A percentile compares a stretch with the other conserved stretches of the same genome.
Evolutionary conservation across 129 eudicot genomes (phyloP).

Genomic region (Scalesia atractyloides): DNA sequence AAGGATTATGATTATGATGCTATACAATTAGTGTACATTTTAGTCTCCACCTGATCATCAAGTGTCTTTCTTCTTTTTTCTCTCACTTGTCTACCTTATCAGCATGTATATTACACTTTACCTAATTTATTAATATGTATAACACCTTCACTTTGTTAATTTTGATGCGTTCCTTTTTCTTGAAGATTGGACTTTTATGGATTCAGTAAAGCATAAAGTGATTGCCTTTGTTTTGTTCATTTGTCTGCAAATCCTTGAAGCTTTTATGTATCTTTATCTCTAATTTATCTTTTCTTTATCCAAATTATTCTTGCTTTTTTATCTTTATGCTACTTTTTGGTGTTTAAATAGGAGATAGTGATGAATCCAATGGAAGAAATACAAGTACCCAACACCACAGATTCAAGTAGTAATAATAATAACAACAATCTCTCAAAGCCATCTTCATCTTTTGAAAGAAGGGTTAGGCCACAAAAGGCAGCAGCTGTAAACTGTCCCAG

Average conservation of each 20-base stretch:
- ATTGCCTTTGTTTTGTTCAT: conserved; percentile 41
- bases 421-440: conserved; percentile 33
- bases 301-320: conserved; percentile 23
- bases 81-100: conserved; percentile 34
- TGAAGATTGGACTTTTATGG: conserved; percentile 38
- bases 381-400: conserved; percentile 37
- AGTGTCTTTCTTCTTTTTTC: conserved; percentile 37
- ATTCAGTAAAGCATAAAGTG: conserved; percentile 42
- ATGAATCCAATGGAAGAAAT: conserved; percentile 77
- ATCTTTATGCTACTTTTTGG: conserved; percentile 15
- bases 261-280: conserved; percentile 36
- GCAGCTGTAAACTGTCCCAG: conserved; percentile 77
- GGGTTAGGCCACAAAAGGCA: conserved; percentile 60
- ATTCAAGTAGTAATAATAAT: conserved; percentile 2
- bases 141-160: conserved; percentile 2
- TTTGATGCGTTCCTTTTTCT: conserved; percentile 30
- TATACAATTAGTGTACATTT: conserved; percentile 17
- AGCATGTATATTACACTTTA: conserved; percentile 33
- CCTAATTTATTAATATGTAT: conserved; percentile 14
- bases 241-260: conserved; percentile 42
- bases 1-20: conserved; percentile 23
- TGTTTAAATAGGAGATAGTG: conserved; percentile 48
- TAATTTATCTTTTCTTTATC: conserved; percentile 24
- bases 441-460: conserved; percentile 60
- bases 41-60: conserved; percentile 36